phyloP scores from a whole-genome alignment of 768 basidiomycete species.

The Boletales sp. region DNA sequence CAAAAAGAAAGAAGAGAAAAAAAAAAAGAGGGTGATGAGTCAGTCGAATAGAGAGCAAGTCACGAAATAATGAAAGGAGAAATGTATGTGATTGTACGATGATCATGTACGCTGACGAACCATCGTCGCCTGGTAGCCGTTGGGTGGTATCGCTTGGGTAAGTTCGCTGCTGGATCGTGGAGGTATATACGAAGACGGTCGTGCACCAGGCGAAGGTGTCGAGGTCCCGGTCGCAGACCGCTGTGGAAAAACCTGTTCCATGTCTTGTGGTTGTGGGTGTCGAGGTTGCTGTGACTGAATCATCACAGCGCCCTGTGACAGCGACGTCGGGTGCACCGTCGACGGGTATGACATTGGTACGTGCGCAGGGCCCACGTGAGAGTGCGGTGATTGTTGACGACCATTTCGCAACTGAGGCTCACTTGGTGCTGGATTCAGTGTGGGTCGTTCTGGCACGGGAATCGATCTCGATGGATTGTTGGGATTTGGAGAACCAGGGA shows the following conservation, averaged over 20 bases:
- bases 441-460: slow-evolving; percentile 46
- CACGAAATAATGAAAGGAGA: slow-evolving; percentile 9
- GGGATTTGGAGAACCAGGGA: slow-evolving; percentile 25
- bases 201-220: slow-evolving; percentile 35
- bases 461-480: slow-evolving; percentile 23
- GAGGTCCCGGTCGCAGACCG: slow-evolving; percentile 37
- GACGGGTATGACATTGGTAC: slow-evolving; percentile 45
- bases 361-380: slow-evolving; percentile 37
- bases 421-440: slow-evolving; percentile 37
- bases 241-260: slow-evolving; percentile 35
- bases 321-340: slow-evolving; percentile 41
- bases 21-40: slow-evolving; percentile 25
- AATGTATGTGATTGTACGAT: background rate
- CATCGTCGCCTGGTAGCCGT: slow-evolving; percentile 45
- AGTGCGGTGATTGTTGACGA: slow-evolving; percentile 39
- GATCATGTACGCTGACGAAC: slow-evolving; percentile 51
- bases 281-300: slow-evolving; percentile 42
- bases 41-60: slow-evolving; percentile 26
- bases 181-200: slow-evolving; percentile 51
- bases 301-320: slow-evolving; percentile 43
- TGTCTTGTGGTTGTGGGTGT: slow-evolving; percentile 43
- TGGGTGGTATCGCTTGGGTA: slow-evolving; percentile 35
- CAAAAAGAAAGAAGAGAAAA: background rate
- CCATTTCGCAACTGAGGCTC: slow-evolving; percentile 37
- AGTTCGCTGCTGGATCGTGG: slow-evolving; percentile 45